Conservation (phyloP, 1,284 basidiomycete genomes). For the Vanrija humicola region DNA sequence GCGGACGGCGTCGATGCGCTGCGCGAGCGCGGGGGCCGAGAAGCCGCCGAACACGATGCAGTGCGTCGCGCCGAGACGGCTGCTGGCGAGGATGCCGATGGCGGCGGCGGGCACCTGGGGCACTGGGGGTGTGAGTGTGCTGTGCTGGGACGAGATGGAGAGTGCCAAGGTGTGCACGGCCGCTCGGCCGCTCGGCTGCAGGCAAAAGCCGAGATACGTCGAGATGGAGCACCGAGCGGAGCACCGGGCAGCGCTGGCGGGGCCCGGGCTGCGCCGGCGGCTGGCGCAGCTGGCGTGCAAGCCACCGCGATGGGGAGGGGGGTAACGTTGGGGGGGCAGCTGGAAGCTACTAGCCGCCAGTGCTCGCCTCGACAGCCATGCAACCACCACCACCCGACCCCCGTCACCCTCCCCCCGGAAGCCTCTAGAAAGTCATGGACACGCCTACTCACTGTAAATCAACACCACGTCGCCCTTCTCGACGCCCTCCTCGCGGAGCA, state of each 20-base stretch:
- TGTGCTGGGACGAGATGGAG: no score
- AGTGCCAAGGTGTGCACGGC: no score
- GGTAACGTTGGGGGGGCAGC: background rate
- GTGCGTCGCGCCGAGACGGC: constrained; percentile 89
- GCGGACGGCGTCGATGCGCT: constrained; percentile 80
- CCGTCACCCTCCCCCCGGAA: no score
- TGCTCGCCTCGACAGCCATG: background rate
- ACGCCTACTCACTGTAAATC: constrained; percentile 14
- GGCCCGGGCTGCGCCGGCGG: no score
- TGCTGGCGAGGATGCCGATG: constrained; percentile 76
- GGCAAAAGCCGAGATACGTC: no score
- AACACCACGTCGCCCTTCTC: constrained; percentile 86
- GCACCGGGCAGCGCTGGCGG: no score
- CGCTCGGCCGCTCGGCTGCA: no score
- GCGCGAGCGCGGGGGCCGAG: constrained; percentile 85
- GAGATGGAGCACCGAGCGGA: no score
- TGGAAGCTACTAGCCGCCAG: background rate
- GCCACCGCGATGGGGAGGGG: background rate
- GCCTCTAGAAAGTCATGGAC: no score
- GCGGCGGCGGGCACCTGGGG: constrained; percentile 57
- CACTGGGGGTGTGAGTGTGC: constrained; percentile 7
- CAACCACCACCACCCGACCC: no score
- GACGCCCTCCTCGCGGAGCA: constrained; percentile 78
- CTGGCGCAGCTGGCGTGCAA: no score
- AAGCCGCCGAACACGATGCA: constrained; percentile 99